Conservation (phyloP, 768 basidiomycete genomes). For the Tricholoma hemisulphureum region DNA sequence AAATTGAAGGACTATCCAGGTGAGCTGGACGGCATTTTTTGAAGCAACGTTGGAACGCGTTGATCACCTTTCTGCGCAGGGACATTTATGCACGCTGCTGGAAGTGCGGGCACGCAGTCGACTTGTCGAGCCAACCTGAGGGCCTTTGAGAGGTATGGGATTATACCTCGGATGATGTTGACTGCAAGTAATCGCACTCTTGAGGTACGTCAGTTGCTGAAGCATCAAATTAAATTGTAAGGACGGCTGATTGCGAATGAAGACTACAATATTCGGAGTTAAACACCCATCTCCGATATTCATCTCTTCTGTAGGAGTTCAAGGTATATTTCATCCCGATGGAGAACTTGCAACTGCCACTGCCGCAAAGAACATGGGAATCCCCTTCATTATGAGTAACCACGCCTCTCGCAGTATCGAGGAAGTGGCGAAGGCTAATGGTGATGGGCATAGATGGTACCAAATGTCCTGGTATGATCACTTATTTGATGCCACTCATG, state of each 20-base stretch:
- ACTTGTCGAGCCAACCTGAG: slow-evolving; percentile 67
- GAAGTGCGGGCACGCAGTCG: slow-evolving; percentile 68
- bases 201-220: slow-evolving; percentile 39
- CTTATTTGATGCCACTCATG: neutral
- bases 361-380: slow-evolving; percentile 57
- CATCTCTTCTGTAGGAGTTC: slow-evolving; percentile 76
- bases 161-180: slow-evolving; percentile 80
- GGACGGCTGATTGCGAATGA: neutral
- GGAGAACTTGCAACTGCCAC: slow-evolving; percentile 70
- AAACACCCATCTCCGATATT: slow-evolving; percentile 61
- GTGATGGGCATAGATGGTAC: neutral
- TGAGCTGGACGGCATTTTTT: slow-evolving; percentile 16
- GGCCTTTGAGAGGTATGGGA: slow-evolving; percentile 64
- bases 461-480: too few species aligned
- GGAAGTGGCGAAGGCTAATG: slow-evolving; percentile 39
- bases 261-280: slow-evolving; percentile 76
- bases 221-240: neutral
- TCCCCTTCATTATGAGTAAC: slow-evolving; percentile 76
- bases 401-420: slow-evolving; percentile 73
- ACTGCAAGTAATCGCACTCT: slow-evolving; percentile 55
- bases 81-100: slow-evolving; percentile 71
- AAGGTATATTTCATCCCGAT: slow-evolving; percentile 67
- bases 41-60: neutral
- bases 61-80: slow-evolving; percentile 30
- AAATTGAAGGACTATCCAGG: slow-evolving; percentile 57